Evolutionary conservation across 768 basidiomycete species (phyloP).

Genomic region (Amyloporia xantha): DNA sequence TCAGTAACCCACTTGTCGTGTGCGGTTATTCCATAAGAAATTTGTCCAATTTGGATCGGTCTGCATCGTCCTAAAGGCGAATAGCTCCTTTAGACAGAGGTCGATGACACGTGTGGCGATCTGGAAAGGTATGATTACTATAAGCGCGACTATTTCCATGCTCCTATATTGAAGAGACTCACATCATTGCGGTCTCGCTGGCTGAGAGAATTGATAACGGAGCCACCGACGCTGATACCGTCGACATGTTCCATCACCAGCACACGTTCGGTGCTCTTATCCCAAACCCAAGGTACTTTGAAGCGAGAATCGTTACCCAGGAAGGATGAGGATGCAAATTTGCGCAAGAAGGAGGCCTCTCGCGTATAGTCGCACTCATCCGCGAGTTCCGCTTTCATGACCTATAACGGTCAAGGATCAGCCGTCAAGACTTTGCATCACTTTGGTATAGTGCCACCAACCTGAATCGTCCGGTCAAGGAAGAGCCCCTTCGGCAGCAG

Average conservation of each 20-base stretch:
- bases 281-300: constrained; percentile 83
- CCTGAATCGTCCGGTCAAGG: constrained; percentile 80
- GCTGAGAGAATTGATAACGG: constrained; percentile 43
- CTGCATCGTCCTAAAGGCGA: constrained; percentile 90
- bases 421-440: background rate
- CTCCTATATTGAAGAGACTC: constrained; percentile 8
- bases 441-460: too few species aligned
- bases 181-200: constrained; percentile 73
- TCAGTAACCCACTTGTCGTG: constrained; percentile 43
- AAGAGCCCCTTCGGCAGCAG: constrained; percentile 87
- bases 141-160: background rate
- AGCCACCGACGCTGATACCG: constrained; percentile 76
- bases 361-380: constrained; percentile 90
- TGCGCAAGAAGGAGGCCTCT: constrained; percentile 66
- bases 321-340: constrained; percentile 45
- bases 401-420: too few species aligned
- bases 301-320: constrained; percentile 61
- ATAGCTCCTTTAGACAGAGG: constrained; percentile 85
- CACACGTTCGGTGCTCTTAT: constrained; percentile 73
- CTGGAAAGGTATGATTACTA: constrained; percentile 32
- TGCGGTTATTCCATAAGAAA: constrained; percentile 78
- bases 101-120: constrained; percentile 79
- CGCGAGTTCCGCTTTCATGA: constrained; percentile 82
- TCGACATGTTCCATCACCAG: constrained; percentile 85
- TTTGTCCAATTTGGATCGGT: constrained; percentile 99